These are phyloP conservation scores for Limtongozyma cylindracea DNA, from an alignment of 805 yeast genomes.

Conservation along the genomic window DNA sequence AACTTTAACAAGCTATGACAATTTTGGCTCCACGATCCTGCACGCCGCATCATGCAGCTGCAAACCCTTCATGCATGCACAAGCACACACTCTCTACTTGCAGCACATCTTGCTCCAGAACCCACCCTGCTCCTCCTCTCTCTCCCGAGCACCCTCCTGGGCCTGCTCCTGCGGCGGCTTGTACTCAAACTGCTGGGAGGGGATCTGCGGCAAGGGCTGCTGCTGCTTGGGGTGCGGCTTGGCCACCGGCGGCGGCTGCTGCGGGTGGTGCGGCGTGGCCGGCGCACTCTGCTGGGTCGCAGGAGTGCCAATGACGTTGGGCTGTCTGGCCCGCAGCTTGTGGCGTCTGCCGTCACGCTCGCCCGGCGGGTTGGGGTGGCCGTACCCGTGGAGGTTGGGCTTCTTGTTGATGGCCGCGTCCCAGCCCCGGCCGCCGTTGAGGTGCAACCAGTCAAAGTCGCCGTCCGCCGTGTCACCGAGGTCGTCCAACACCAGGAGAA, in stretches of 20 bases:
- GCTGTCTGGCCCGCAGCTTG: slow-evolving; percentile 1
- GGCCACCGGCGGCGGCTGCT: slow-evolving; percentile 15
- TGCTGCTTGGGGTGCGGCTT: slow-evolving; percentile 21
- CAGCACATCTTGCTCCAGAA: slow-evolving; percentile 18
- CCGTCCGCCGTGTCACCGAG: slow-evolving; percentile 57
- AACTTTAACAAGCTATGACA: too few relatives aligned
- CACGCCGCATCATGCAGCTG: too few relatives aligned
- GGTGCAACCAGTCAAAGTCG: slow-evolving; percentile 93
- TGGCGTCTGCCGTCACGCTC: slow-evolving; percentile 19
- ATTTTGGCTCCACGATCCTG: too few relatives aligned
- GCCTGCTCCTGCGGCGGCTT: neutral
- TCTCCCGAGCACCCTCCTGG: slow-evolving; percentile 3
- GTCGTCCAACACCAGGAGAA: slow-evolving; percentile 52
- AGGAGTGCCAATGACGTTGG: slow-evolving; percentile 2
- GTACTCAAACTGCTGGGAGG: slow-evolving; percentile 14
- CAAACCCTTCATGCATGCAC: too few relatives aligned
- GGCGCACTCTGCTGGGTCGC: slow-evolving; percentile 5
- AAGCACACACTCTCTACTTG: slow-evolving; percentile 4
- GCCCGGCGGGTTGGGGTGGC: slow-evolving; percentile 65
- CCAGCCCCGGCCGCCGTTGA: slow-evolving; percentile 93
- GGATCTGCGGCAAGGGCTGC: slow-evolving; percentile 18
- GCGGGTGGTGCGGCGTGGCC: slow-evolving; percentile 5
- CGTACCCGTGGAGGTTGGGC: slow-evolving; percentile 88
- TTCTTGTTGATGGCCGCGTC: slow-evolving; percentile 73
- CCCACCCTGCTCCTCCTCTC: slow-evolving; percentile 11